These are phyloP conservation scores for Coemansia aciculifera DNA, from an alignment of 192 early-diverging fungal species.

Conservation along the genomic window DNA sequence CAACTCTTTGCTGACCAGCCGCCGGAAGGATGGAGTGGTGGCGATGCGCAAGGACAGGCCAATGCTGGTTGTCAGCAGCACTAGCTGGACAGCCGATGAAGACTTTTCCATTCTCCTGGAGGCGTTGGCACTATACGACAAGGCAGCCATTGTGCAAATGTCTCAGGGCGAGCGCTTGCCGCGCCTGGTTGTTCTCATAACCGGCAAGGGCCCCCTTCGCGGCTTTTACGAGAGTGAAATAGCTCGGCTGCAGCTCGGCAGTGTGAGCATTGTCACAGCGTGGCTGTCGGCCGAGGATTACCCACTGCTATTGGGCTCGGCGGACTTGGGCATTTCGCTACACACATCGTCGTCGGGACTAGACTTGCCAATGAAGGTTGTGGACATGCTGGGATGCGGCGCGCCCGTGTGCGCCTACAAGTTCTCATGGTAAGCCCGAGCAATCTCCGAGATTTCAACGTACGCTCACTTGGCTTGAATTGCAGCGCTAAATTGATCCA, in stretches of 20 bases:
- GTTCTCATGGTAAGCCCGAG: constrained; percentile 58
- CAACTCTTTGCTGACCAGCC: constrained; percentile 29
- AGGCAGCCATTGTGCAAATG: constrained; percentile 4
- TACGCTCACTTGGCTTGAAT: neutral
- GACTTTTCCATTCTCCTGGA: constrained; percentile 84
- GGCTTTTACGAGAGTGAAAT: constrained; percentile 69
- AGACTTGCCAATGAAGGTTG: constrained; percentile 98
- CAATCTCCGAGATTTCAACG: neutral
- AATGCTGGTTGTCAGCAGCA: constrained; percentile 81
- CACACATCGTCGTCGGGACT: constrained; percentile 94
- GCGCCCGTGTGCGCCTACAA: constrained; percentile 80
- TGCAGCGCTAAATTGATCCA: neutral
- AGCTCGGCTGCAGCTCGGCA: constrained; percentile 48
- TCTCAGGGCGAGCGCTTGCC: constrained; percentile 41
- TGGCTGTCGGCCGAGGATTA: constrained; percentile 87
- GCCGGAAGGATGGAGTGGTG: constrained; percentile 17
- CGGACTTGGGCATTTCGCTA: constrained; percentile 90
- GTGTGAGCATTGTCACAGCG: constrained; percentile 69
- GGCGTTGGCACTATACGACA: constrained; percentile 64
- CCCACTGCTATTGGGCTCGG: constrained; percentile 81
- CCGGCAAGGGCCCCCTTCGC: constrained; percentile 87
- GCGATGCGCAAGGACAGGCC: constrained; percentile 59
- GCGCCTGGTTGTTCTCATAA: constrained; percentile 79
- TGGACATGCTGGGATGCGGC: constrained; percentile 98
- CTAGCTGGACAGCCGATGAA: constrained; percentile 96